Evolutionary conservation across 495 filamentous ascomycete genomes (phyloP), one percentile per base, ranked within the genome.

Genomic region (Trichocladium uniseriatum): DNA sequence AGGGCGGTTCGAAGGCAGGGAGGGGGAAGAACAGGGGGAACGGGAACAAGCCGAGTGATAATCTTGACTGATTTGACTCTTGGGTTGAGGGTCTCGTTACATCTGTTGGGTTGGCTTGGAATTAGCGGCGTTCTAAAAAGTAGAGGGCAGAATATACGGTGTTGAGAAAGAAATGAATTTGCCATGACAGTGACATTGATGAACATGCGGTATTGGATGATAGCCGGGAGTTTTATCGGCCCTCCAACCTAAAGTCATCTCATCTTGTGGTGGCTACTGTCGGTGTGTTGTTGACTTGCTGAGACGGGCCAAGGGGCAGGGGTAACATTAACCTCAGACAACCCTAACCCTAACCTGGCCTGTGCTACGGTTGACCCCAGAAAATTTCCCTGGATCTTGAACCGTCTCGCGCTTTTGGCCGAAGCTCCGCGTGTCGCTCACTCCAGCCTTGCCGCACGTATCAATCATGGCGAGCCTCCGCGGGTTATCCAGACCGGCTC

Each of bases 1-100:
- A 97, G 72, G 83, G 76, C 7, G 81, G 83, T 46, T 80, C 59
- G 37, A 79, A 78, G 63, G 68, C 70, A 10, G 82, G 81, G n/a
- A n/a, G n/a, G 71, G 73, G 66, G 51, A 77, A 77, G 58, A 61
- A 61, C 38, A 51, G 56, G 48, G 43, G 43, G 20, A 62, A 59
- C 37, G 45, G 48, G 38, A 38, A 27, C 24, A 27, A 27, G 8
- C 24, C 24, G 4, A 27, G 37, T 16, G 54, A 50, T 31, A 56
- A 58, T 15, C 55, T 59, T 18, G 54, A 59, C 6, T 59, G 51
- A 55, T 29, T 15, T 18, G 20, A 14, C n/a, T 19, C 10, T 13
- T 22, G 11, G 22, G 38, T 22, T 18, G 24, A 13, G n/a, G 49
- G 16, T 29, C 34, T 11, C 21, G 16, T 38, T 7, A 37, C 43